phyloP scores from a whole-genome alignment of 164 flowering plant genomes.

The Liriodendron chinense region DNA sequence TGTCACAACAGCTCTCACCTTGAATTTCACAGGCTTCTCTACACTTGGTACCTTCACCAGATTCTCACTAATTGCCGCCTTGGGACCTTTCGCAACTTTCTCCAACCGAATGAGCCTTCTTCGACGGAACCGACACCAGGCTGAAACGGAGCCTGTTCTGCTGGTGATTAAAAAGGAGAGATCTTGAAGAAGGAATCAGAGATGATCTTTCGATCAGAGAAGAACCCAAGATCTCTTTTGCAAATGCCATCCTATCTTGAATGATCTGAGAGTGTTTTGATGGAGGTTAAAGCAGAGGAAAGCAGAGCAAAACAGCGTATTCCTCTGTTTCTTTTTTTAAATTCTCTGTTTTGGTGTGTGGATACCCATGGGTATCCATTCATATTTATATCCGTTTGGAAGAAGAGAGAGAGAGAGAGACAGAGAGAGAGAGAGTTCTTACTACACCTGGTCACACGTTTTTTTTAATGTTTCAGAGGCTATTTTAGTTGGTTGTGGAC shows the following conservation, averaged over 20 bases:
- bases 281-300: no score
- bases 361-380: no score
- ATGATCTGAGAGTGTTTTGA: not conserved
- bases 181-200: slow-evolving; percentile 33
- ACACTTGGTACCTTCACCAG: slow-evolving; percentile 32
- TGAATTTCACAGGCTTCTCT: slow-evolving; percentile 61
- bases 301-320: no score
- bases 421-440: no score
- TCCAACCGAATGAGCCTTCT: slow-evolving; percentile 12
- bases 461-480: no score
- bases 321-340: no score
- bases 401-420: no score
- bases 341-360: no score
- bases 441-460: no score
- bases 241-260: slow-evolving; percentile 41
- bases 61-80: slow-evolving; percentile 72
- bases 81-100: slow-evolving; percentile 22
- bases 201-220: slow-evolving; percentile 41
- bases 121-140: slow-evolving; percentile 17
- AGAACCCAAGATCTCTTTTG: slow-evolving; percentile 53
- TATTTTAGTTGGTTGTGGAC: no score
- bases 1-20: slow-evolving; percentile 80
- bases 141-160: slow-evolving; percentile 24
- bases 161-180: slow-evolving; percentile 16
- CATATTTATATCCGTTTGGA: no score